Conservation (phyloP, 2,329 filamentous ascomycete genomes). For the Scytalidium sp. region DNA sequence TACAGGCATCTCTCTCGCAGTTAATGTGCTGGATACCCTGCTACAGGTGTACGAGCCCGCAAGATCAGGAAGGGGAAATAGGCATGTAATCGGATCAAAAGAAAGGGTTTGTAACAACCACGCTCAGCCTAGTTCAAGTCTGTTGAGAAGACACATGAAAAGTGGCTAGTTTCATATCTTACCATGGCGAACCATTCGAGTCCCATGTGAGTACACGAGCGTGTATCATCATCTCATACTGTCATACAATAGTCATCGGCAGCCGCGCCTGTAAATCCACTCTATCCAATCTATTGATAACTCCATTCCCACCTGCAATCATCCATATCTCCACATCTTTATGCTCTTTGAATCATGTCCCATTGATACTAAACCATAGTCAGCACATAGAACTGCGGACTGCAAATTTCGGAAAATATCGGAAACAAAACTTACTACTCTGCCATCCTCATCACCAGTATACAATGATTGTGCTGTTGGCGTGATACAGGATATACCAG, state of each 20-base stretch:
- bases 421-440: constrained; percentile 64
- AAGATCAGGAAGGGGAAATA: too few species aligned
- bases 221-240: neutral
- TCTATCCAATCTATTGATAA: neutral
- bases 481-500: constrained; percentile 80
- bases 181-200: too few species aligned
- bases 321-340: constrained; percentile 42
- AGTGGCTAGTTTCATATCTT: too few species aligned
- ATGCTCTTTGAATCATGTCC: constrained; percentile 47
- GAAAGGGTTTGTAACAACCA: too few species aligned
- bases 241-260: neutral
- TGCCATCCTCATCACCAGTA: constrained; percentile 89
- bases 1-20: too few species aligned
- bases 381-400: too few species aligned
- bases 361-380: constrained; percentile 22
- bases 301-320: neutral
- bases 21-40: too few species aligned
- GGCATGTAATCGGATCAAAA: too few species aligned
- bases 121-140: too few species aligned
- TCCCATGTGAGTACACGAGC: neutral
- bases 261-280: neutral
- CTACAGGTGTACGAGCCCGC: too few species aligned
- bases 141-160: too few species aligned
- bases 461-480: constrained; percentile 83
- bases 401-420: neutral